Conservation (phyloP, 257 asterid species). For the Petunia secreta region DNA sequence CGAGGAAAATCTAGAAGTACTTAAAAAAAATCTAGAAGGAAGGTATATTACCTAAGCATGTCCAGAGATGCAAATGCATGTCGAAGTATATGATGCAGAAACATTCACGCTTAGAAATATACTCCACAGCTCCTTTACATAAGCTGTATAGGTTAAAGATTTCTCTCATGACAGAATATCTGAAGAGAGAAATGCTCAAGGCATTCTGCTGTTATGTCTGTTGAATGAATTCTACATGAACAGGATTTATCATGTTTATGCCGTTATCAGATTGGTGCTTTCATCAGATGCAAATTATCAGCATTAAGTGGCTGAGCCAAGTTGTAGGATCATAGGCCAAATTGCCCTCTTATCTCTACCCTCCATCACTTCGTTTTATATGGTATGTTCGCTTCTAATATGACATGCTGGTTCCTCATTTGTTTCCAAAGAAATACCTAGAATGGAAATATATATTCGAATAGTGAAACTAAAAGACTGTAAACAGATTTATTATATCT, state of each 20-base stretch:
- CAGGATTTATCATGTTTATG: not conserved
- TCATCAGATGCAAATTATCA: not conserved
- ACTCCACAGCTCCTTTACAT: not conserved
- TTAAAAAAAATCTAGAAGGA: not conserved
- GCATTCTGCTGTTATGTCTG: not conserved
- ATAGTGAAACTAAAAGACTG: not conserved
- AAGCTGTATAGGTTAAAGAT: not conserved
- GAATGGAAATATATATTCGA: not conserved
- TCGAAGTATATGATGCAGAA: not conserved
- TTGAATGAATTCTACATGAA: not conserved
- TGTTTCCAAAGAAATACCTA: not conserved
- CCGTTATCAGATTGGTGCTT: not conserved
- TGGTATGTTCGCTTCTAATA: slow-evolving; percentile 10
- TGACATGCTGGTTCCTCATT: not conserved
- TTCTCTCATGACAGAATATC: not conserved
- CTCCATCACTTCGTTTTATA: not conserved
- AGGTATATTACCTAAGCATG: not conserved
- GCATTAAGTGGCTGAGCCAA: not conserved
- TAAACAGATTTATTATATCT: not conserved
- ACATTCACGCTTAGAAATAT: not conserved
- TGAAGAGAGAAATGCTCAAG: slow-evolving; percentile 2
- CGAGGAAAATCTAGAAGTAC: not conserved
- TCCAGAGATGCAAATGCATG: slow-evolving; percentile 2
- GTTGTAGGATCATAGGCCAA: not conserved
- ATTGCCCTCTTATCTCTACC: not conserved